These are phyloP conservation scores for Lagenidium sp. DNA, from an alignment of 352 stramenopile species.

Conservation along the genomic window DNA sequence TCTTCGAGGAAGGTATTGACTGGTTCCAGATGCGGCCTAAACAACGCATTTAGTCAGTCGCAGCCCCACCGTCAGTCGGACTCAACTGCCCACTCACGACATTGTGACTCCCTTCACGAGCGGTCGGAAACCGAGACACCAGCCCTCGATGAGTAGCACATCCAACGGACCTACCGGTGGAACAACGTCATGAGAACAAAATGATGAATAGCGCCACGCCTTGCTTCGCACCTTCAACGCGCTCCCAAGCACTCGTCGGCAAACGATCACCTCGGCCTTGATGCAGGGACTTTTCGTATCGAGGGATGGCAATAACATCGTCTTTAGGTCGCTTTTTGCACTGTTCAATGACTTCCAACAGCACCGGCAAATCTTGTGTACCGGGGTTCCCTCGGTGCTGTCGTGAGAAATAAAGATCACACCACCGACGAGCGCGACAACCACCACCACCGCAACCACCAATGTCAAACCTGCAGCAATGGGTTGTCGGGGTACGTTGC, in stretches of 20 bases:
- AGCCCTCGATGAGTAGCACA: slow-evolving; percentile 78
- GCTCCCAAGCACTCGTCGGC: slow-evolving; percentile 39
- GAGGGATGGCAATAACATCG: slow-evolving; percentile 54
- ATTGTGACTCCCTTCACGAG: slow-evolving; percentile 16
- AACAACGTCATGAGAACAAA: no score
- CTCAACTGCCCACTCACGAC: slow-evolving; percentile 4
- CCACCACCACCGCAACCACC: no score
- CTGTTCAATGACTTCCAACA: slow-evolving; percentile 45
- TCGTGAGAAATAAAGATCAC: no score
- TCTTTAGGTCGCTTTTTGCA: slow-evolving; percentile 32
- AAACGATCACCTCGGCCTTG: slow-evolving; percentile 65
- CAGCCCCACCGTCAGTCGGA: background rate
- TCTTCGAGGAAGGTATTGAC: slow-evolving; percentile 54
- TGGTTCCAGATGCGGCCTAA: slow-evolving; percentile 41
- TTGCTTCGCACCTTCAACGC: slow-evolving; percentile 49
- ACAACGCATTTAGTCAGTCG: background rate
- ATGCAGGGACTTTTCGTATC: slow-evolving; percentile 77
- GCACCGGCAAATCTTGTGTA: slow-evolving; percentile 68
- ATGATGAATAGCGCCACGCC: no score
- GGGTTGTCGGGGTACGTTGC: slow-evolving; percentile 50
- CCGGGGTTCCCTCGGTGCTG: slow-evolving; percentile 78
- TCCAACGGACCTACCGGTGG: slow-evolving; percentile 66
- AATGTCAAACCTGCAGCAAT: slow-evolving; percentile 49
- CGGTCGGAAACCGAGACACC: slow-evolving; percentile 78
- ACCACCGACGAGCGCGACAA: no score